Conservation (phyloP, 495 filamentous ascomycete species). For the Penicillium nucicola region DNA sequence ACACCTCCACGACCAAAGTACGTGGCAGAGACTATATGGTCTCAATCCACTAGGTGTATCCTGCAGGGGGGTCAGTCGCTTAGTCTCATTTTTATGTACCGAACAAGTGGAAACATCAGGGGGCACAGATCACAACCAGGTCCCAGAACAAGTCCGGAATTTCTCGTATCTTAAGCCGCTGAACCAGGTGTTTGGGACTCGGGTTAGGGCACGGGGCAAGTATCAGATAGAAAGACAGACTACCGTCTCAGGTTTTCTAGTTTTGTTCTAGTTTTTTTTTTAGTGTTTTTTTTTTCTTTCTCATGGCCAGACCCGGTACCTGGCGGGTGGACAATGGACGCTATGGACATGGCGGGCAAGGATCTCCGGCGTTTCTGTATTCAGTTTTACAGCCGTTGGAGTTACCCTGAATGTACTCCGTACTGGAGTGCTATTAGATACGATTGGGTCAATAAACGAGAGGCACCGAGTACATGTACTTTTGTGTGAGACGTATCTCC, state of each 20-base stretch:
- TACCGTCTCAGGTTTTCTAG: constrained; percentile 8
- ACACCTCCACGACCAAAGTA: constrained; percentile 1
- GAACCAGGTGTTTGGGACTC: constrained; percentile 3
- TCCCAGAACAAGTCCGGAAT: neutral
- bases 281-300: constrained; percentile 3
- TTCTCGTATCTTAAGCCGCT: neutral
- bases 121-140: constrained; percentile 5
- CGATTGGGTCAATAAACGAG: neutral
- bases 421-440: neutral
- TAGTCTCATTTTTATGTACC: neutral
- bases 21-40: neutral
- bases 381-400: constrained; percentile 2
- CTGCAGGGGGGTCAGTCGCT: neutral
- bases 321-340: neutral
- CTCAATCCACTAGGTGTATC: neutral
- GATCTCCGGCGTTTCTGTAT: constrained; percentile 18
- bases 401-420: neutral
- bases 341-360: constrained; percentile 18
- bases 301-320: constrained; percentile 10
- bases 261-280: too few species aligned
- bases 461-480: constrained; percentile 4
- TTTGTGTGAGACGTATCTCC: constrained; percentile 1
- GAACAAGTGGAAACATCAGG: neutral
- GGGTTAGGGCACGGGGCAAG: constrained; percentile 9
- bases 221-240: constrained; percentile 15